Conservation (phyloP, 306 rosid species). For the Gleditsia sinensis region DNA sequence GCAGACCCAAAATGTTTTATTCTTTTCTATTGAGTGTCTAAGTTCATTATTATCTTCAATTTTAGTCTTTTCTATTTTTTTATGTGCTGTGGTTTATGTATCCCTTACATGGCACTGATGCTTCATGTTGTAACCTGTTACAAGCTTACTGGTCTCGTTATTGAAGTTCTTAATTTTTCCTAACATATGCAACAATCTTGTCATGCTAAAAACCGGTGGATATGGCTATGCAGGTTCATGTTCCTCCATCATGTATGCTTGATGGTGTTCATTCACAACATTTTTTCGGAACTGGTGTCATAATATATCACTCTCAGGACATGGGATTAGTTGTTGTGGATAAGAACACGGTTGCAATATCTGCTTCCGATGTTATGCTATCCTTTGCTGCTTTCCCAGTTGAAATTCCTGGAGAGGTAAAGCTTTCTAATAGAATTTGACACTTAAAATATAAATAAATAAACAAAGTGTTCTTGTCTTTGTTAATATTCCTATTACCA, state of each 20-base stretch:
- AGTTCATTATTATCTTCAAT: neutral
- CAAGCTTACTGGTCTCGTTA: constrained; percentile 8
- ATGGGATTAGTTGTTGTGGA: constrained; percentile 92
- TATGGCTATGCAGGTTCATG: constrained; percentile 77
- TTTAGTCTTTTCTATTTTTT: neutral
- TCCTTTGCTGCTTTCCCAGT: constrained; percentile 96
- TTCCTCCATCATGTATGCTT: constrained; percentile 95
- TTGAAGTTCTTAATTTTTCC: constrained; percentile 22
- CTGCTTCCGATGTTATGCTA: constrained; percentile 85
- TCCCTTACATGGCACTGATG: neutral
- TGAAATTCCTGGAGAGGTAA: constrained; percentile 97
- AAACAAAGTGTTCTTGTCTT: neutral
- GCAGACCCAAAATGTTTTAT: neutral
- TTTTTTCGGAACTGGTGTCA: constrained; percentile 91
- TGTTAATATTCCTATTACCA: constrained; percentile 16
- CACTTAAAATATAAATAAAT: constrained; percentile 18
- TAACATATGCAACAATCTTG: neutral
- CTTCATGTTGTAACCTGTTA: neutral
- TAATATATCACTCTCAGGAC: constrained; percentile 75
- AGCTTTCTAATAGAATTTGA: constrained; percentile 30
- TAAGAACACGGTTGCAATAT: constrained; percentile 89
- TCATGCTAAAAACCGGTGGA: constrained; percentile 26
- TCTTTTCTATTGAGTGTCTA: constrained; percentile 21
- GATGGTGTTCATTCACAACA: constrained; percentile 97
- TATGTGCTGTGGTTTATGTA: neutral